Conservation (phyloP, 2,329 filamentous ascomycete species). For the Leptographium wingfieldii region DNA sequence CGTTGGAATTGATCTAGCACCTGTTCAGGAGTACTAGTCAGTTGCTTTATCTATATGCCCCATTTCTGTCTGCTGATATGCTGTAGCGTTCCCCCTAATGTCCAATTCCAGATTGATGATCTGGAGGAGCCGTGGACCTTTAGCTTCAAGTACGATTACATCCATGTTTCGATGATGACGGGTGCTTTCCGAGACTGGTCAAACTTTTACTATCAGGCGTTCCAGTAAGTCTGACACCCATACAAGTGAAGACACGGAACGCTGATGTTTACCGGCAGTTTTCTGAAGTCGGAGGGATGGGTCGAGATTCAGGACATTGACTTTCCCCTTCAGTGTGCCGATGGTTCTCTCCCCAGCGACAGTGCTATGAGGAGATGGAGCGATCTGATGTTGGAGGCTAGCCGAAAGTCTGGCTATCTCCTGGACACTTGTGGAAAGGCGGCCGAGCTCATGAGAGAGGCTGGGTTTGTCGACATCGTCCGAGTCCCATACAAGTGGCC, state of each 20-base stretch:
- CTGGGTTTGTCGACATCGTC: conserved; percentile 22
- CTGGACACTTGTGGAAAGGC: conserved; percentile 18
- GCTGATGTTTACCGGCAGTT: conserved; percentile 7
- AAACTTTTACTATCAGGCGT: conserved; percentile 14
- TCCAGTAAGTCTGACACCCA: conserved; percentile 8
- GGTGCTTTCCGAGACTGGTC: conserved; percentile 17
- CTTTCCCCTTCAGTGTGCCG: conserved; percentile 19
- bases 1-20: conserved; percentile 16
- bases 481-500: conserved; percentile 22
- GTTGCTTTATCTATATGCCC: not conserved
- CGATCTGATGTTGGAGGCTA: conserved; percentile 19
- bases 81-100: conserved; percentile 14
- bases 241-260: too few species aligned
- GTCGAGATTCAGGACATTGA: conserved; percentile 19
- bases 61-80: not conserved
- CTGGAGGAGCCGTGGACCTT: conserved; percentile 18
- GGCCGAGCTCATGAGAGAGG: conserved; percentile 17
- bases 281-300: conserved; percentile 14
- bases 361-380: conserved; percentile 17
- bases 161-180: conserved; percentile 18
- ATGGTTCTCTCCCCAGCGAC: conserved; percentile 15
- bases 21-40: conserved; percentile 16
- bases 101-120: conserved; percentile 17
- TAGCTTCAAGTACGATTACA: conserved; percentile 16
- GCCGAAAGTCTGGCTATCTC: conserved; percentile 15